Evolutionary conservation across 169 alveolate genomes (phyloP).

Genomic region (Cryptosporidium parvum): DNA sequence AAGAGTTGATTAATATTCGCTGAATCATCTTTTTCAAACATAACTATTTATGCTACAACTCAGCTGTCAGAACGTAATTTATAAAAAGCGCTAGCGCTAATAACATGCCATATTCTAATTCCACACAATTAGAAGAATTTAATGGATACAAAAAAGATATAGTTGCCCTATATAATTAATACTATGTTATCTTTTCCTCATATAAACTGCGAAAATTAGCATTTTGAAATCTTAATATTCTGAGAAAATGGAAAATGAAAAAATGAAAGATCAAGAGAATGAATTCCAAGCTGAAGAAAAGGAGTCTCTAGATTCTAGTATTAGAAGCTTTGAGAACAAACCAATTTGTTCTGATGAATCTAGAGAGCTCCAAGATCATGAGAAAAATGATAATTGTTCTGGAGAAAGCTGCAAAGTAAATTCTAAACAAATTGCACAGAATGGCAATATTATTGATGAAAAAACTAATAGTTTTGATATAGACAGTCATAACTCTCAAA

Average conservation of each 20-base stretch:
- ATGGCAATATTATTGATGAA: no score
- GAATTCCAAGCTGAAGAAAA: not conserved
- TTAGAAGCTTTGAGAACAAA: not conserved
- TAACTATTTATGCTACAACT: not conserved
- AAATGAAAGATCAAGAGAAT: not conserved
- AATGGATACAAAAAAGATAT: not conserved
- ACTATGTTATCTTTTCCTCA: not conserved
- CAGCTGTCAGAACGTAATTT: not conserved
- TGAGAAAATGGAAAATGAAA: not conserved
- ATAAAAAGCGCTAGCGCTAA: slow-evolving; percentile 43
- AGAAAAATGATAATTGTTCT: not conserved
- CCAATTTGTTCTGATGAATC: not conserved
- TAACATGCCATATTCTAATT: slow-evolving; percentile 3
- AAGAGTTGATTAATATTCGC: not conserved
- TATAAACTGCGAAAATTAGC: not conserved
- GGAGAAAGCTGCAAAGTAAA: not conserved
- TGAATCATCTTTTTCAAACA: not conserved
- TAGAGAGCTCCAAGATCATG: not conserved
- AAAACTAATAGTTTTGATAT: no score
- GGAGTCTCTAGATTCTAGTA: not conserved
- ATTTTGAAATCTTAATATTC: no score
- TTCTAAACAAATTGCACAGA: no score
- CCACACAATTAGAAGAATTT: slow-evolving; percentile 11
- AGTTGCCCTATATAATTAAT: not conserved
- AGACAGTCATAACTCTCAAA: not conserved